Evolutionary conservation across 306 rosid genomes (phyloP), one percentile per base, ranked within the genome.

Genomic region (Herpetospermum pedunculosum): DNA sequence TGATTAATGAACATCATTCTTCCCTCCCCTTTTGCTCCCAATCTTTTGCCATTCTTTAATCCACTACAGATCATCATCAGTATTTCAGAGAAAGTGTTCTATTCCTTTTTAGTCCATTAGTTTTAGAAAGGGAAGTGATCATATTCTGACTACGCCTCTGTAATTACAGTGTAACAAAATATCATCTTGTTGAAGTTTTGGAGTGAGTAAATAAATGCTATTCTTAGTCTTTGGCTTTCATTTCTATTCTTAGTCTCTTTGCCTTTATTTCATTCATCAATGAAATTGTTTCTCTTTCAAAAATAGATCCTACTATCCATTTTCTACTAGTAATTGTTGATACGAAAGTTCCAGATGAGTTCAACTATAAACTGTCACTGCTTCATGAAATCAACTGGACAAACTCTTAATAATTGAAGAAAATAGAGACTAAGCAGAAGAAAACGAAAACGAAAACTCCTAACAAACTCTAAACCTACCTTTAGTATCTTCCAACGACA

Each of bases 1-100:
- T 69, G 43, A 59, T 59, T 59, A 59, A 15, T 59, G 70, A n/a
- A 63, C 48, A 37, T 63, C 70, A n/a, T 77, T 65, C 38, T 35
- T 2, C 70, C 28, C 44, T n/a, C 28, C 44, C 10, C 4, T 37
- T 35, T 16, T 35, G 48, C 47, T 63, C 44, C 44, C 70, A 21
- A 19, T 40, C 3, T 72, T 72, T 71, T 60, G 38, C 55, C 34
- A 35, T 38, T 77, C 73, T 72, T 59, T 73, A 41, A 34, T 49
- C 52, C 40, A 40, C 72, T 67, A 23, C 19, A 43, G 52, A 40
- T 40, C n/a, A 12, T 67, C 25, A 15, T 28, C 55, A 43, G 50
- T 30, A 23, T 44, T 29, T 63, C 70, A 32, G 23, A 21, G 15
- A 55, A 26, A 35, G 70, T 63, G 29, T 62, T 62, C 21, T 6